phyloP scores from a whole-genome alignment of 495 filamentous ascomycete genomes.

The Penicillium robsamsonii region DNA sequence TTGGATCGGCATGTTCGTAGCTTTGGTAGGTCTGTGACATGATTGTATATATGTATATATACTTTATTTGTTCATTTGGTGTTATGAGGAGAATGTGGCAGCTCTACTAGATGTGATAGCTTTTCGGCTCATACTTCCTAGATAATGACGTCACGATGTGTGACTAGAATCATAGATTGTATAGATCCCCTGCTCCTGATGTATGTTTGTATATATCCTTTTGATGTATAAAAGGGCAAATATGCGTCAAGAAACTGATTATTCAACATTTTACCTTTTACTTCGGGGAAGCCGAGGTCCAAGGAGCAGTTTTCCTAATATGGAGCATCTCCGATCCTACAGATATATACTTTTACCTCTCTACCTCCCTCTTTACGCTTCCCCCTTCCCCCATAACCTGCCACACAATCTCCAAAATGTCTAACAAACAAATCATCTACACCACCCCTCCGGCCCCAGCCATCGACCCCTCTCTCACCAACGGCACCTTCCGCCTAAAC shows the following conservation, averaged over 20 bases:
- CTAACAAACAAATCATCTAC: constrained; percentile 46
- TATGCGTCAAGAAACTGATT: constrained; percentile 3
- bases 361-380: constrained; percentile 1
- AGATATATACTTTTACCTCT: background rate
- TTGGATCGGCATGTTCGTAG: constrained; percentile 2
- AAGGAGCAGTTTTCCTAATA: constrained; percentile 33
- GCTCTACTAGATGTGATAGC: background rate
- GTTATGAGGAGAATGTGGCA: background rate
- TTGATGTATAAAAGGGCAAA: background rate
- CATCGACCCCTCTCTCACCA: constrained; percentile 40
- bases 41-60: background rate
- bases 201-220: background rate
- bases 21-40: background rate
- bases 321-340: constrained; percentile 26
- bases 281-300: constrained; percentile 23
- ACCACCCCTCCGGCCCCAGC: constrained; percentile 37
- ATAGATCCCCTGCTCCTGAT: background rate
- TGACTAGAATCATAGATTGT: too few relatives aligned
- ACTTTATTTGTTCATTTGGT: background rate
- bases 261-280: constrained; percentile 1
- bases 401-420: constrained; percentile 25
- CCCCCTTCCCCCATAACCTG: background rate
- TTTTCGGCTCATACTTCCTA: background rate
- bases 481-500: constrained; percentile 55
- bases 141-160: constrained; percentile 23